phyloP scores from a whole-genome alignment of 768 basidiomycete species.

The Podaxis mareebaensis region DNA sequence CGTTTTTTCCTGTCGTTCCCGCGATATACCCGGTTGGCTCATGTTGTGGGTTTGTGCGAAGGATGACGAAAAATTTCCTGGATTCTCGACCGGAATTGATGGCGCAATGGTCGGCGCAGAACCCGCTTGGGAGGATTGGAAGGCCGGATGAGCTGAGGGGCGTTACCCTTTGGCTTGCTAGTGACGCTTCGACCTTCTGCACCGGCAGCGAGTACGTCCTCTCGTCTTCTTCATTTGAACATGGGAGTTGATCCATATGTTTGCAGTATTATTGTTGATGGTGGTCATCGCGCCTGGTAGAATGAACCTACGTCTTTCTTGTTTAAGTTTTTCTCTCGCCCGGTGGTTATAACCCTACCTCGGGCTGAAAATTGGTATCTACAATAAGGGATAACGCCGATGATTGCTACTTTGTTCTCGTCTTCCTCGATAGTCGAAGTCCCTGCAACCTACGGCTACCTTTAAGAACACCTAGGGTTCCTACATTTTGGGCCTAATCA shows the following conservation, averaged over 20 bases:
- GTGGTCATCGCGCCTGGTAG: constrained; percentile 29
- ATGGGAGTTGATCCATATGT: neutral
- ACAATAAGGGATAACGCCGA: no score
- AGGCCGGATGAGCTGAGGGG: constrained; percentile 70
- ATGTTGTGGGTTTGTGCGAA: constrained; percentile 2
- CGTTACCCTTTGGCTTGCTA: constrained; percentile 64
- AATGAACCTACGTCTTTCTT: neutral
- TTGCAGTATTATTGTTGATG: constrained; percentile 25
- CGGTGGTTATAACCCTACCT: neutral
- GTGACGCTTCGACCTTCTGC: constrained; percentile 70
- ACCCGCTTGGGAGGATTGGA: constrained; percentile 68
- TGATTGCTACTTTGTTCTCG: no score
- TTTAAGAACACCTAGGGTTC: no score
- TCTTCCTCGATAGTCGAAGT: no score
- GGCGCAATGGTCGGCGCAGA: constrained; percentile 57
- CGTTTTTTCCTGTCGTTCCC: constrained; percentile 15
- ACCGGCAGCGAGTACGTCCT: constrained; percentile 66
- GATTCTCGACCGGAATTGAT: constrained; percentile 53
- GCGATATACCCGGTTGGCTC: neutral
- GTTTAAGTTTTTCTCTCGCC: neutral
- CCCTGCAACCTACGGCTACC: no score
- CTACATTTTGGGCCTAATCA: no score
- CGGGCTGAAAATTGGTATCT: no score
- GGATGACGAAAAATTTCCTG: constrained; percentile 29
- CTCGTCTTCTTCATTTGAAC: neutral